Evolutionary conservation across 345 rosid species (phyloP).

Genomic region (Eucalyptus cladocalyx): DNA sequence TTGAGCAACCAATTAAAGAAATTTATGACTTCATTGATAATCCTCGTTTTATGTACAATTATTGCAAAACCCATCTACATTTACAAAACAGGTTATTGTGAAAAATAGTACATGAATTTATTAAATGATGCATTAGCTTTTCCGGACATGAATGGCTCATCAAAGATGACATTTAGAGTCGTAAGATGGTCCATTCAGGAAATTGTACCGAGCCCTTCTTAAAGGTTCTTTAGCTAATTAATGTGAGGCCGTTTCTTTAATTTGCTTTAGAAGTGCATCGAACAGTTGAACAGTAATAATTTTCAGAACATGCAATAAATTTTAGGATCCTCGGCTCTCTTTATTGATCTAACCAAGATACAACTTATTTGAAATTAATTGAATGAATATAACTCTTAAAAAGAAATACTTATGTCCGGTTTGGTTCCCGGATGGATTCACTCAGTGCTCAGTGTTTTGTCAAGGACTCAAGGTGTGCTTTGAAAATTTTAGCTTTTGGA

Average conservation of each 20-base stretch:
- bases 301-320: background rate
- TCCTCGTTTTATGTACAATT: no score
- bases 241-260: background rate
- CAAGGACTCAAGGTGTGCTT: no score
- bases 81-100: background rate
- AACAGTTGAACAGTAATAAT: background rate
- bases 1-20: background rate
- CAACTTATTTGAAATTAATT: background rate
- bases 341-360: background rate
- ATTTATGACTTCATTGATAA: background rate
- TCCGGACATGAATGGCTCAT: background rate
- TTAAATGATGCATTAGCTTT: background rate
- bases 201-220: background rate
- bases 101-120: background rate
- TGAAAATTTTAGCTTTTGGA: no score
- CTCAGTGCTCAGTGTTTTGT: no score
- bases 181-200: background rate
- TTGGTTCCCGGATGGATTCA: accelerated
- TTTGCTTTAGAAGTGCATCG: background rate
- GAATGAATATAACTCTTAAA: background rate
- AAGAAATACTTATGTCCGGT: background rate
- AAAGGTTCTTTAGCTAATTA: background rate
- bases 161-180: background rate
- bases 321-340: background rate
- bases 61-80: no score